Percentiles rank a stretch among this genome's conserved stretches.
Evolutionary conservation across 495 filamentous ascomycete genomes (phyloP).

Genomic region (Tuber aestivum): DNA sequence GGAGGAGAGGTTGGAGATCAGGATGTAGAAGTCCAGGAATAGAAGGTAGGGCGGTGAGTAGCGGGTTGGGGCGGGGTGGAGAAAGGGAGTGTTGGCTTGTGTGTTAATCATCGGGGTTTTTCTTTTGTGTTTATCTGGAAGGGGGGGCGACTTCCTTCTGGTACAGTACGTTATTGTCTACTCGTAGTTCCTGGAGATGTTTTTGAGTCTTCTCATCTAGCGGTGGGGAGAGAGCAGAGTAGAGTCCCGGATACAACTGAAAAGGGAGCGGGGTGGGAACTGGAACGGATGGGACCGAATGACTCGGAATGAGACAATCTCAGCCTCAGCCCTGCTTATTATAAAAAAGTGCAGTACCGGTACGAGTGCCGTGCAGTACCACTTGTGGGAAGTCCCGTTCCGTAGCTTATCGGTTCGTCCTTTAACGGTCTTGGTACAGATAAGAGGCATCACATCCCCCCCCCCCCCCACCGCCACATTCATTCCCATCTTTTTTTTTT

Average conservation of each 20-base stretch:
- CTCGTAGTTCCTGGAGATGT: background rate
- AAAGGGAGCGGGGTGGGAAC: background rate
- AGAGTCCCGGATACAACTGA: background rate
- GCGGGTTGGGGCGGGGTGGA: slow-evolving; percentile 1
- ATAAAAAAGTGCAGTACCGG: background rate
- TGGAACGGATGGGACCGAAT: background rate
- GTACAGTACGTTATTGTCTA: background rate
- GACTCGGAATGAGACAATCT: background rate
- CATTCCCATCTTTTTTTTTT: background rate
- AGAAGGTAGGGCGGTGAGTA: background rate
- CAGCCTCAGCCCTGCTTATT: background rate
- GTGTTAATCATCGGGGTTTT: background rate
- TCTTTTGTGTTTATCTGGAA: background rate
- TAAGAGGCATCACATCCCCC: background rate
- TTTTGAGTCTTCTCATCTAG: background rate
- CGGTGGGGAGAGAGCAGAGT: background rate
- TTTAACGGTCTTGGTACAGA: background rate
- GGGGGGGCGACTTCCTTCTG: background rate
- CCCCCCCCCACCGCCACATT: background rate
- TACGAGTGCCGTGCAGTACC: background rate
- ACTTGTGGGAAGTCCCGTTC: background rate
- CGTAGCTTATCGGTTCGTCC: background rate
- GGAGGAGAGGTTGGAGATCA: background rate
- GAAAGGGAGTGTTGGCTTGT: background rate
- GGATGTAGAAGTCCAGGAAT: background rate